Conservation (phyloP, 768 basidiomycete genomes). For the Trametes gibbosa region DNA sequence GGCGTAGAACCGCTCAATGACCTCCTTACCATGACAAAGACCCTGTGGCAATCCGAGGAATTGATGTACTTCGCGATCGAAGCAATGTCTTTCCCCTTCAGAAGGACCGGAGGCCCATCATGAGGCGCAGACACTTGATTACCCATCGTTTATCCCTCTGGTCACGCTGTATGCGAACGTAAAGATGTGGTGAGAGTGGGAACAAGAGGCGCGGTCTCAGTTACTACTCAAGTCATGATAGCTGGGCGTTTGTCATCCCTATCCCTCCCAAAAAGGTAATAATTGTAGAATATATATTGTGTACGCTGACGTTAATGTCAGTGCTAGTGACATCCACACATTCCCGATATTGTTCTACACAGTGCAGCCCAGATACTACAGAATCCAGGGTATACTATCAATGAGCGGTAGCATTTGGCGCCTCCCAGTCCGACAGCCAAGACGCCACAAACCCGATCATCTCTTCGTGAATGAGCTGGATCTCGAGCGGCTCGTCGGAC, state of each 20-base stretch:
- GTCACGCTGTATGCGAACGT: no score
- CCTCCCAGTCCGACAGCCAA: constrained; percentile 58
- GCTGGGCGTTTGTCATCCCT: constrained; percentile 2
- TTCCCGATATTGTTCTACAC: no score
- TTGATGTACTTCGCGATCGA: constrained; percentile 66
- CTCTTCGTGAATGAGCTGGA: constrained; percentile 75
- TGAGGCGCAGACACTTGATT: constrained; percentile 15
- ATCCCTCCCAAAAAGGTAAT: background rate
- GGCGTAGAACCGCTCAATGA: no score
- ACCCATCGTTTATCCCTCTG: constrained; percentile 15
- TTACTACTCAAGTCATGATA: no score
- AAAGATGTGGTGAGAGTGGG: no score
- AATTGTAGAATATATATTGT: background rate
- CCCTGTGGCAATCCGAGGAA: constrained; percentile 61
- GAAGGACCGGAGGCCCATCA: constrained; percentile 25
- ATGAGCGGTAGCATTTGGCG: background rate
- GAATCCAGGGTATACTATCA: no score
- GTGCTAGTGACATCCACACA: no score
- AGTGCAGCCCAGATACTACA: no score
- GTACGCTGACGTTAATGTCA: no score
- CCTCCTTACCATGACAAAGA: constrained; percentile 77
- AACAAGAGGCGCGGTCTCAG: no score
- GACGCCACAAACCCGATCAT: constrained; percentile 74
- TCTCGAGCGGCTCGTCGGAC: constrained; percentile 68
- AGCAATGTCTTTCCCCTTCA: constrained; percentile 38